A percentile compares a stretch with the other conserved stretches of the same genome.
Conservation (phyloP, 2,329 filamentous ascomycete genomes). For the Emergomyces orientalis region DNA sequence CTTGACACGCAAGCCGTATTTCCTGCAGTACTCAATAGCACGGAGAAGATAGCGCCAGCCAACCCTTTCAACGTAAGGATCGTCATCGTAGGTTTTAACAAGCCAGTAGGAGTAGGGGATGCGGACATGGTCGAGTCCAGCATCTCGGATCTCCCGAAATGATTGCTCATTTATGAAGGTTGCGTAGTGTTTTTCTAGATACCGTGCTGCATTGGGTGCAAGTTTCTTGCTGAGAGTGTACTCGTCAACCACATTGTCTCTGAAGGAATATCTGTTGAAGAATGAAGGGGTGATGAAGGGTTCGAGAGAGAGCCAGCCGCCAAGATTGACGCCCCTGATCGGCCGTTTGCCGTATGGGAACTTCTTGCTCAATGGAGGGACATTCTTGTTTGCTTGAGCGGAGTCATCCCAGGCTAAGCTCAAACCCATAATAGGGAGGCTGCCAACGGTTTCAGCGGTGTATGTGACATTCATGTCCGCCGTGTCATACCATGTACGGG, state of each 20-base stretch:
- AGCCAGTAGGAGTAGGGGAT: conserved; percentile 97
- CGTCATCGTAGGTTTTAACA: conserved; percentile 69
- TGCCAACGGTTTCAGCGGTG: conserved; percentile 73
- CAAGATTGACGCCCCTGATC: conserved; percentile 82
- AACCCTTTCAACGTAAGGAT: conserved; percentile 78
- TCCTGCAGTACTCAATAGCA: conserved; percentile 85
- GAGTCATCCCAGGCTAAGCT: conserved; percentile 80
- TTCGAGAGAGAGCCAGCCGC: conserved; percentile 88
- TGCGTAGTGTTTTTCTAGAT: conserved; percentile 84
- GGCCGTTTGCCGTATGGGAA: conserved; percentile 74
- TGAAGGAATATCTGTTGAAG: conserved; percentile 57
- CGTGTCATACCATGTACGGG: conserved; percentile 85
- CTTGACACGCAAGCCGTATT: conserved; percentile 85
- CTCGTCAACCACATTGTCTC: conserved; percentile 70
- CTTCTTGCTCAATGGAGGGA: conserved; percentile 63
- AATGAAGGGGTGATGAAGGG: conserved; percentile 93
- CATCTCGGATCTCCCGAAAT: conserved; percentile 73
- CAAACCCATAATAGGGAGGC: conserved; percentile 83
- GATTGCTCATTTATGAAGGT: conserved; percentile 76
- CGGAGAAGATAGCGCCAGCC: conserved; percentile 91
- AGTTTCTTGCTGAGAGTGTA: conserved; percentile 67
- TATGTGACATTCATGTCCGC: conserved; percentile 90
- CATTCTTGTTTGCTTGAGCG: conserved; percentile 63
- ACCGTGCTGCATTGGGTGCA: conserved; percentile 55
- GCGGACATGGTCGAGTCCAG: conserved; percentile 91